Conservation (phyloP, 805 yeast genomes). For the Yarrowia sp. region DNA sequence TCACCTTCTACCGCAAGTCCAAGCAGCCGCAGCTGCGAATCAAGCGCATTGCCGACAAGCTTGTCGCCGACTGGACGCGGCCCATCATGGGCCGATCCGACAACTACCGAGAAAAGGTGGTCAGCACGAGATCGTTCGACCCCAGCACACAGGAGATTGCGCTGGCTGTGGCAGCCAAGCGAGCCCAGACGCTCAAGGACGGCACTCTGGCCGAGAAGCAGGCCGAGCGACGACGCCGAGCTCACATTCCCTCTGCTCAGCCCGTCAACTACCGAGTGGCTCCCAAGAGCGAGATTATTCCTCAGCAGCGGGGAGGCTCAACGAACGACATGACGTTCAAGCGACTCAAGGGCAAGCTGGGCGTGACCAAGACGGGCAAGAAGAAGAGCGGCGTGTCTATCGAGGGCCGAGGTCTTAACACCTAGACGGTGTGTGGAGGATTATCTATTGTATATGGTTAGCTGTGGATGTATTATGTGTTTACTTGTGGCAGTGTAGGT, state of each 20-base stretch:
- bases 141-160: slow-evolving; percentile 35
- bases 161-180: slow-evolving; percentile 14
- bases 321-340: slow-evolving; percentile 45
- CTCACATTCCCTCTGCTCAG: slow-evolving; percentile 91
- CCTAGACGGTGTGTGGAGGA: background rate
- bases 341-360: slow-evolving; percentile 60
- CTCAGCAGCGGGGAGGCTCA: slow-evolving; percentile 40
- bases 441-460: slow-evolving; percentile 19
- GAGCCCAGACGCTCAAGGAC: slow-evolving; percentile 26
- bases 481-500: too few species aligned
- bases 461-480: background rate
- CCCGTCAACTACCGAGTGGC: slow-evolving; percentile 88
- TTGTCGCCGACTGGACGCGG: slow-evolving; percentile 97
- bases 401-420: slow-evolving; percentile 55
- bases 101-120: slow-evolving; percentile 83
- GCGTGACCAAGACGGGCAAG: slow-evolving; percentile 22
- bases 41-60: slow-evolving; percentile 83
- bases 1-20: slow-evolving; percentile 88
- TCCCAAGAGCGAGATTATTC: slow-evolving; percentile 54
- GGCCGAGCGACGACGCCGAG: slow-evolving; percentile 88
- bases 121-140: slow-evolving; percentile 62
- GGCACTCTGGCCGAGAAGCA: slow-evolving; percentile 74
- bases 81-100: slow-evolving; percentile 96
- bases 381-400: slow-evolving; percentile 75
- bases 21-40: slow-evolving; percentile 83